phyloP scores from a whole-genome alignment of 2,329 filamentous ascomycete species.

The Polytolypa hystricis region DNA sequence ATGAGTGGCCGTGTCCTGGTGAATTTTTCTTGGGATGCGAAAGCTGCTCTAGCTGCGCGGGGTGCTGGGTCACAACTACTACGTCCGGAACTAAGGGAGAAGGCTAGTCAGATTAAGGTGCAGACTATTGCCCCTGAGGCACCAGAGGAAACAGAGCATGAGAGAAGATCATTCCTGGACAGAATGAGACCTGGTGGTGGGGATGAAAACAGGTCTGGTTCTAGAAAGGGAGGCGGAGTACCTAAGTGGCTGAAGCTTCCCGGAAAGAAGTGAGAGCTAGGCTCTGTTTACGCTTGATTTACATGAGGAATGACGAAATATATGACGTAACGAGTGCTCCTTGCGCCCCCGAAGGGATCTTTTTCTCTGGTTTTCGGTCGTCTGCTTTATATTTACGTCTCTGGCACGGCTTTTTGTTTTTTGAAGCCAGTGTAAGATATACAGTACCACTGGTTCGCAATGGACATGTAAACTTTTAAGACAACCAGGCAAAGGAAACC shows the following conservation, averaged over 20 bases:
- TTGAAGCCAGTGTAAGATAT: too few species aligned
- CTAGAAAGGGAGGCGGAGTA: constrained; percentile 29
- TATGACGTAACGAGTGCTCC: too few species aligned
- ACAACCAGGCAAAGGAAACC: too few species aligned
- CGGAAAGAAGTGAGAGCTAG: constrained; percentile 53
- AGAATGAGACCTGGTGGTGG: constrained; percentile 27
- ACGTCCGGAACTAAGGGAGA: constrained; percentile 47
- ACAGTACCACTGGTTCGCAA: too few species aligned
- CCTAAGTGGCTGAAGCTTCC: constrained; percentile 65
- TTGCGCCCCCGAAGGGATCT: too few species aligned
- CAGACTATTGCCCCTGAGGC: constrained; percentile 42
- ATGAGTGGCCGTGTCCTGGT: constrained; percentile 62
- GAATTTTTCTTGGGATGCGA: constrained; percentile 63
- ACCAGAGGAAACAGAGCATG: constrained; percentile 26
- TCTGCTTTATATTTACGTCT: too few species aligned
- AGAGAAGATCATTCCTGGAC: constrained; percentile 27
- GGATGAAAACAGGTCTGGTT: constrained; percentile 20
- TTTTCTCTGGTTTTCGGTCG: too few species aligned
- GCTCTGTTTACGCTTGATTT: too few species aligned
- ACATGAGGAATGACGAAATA: too few species aligned
- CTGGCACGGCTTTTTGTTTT: too few species aligned
- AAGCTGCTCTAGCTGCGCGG: constrained; percentile 45
- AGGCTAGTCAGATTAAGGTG: constrained; percentile 57
- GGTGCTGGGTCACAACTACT: constrained; percentile 44
- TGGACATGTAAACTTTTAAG: too few species aligned